Base-by-base conservation (phyloP, 768 basidiomycete genomes). In the Lactarius indigo region DNA sequence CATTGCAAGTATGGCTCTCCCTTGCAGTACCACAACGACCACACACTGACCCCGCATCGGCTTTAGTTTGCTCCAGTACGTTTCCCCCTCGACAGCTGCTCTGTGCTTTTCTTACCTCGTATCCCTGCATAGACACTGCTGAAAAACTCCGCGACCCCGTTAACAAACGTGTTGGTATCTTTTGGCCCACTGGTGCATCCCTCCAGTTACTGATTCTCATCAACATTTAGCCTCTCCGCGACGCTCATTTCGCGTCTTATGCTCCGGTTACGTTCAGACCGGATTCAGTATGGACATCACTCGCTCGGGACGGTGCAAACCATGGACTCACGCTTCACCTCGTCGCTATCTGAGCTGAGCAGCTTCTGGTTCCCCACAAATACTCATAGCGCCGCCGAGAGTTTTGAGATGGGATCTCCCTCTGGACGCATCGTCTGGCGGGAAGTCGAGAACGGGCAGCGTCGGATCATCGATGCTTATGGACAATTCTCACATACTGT, bases 391-490 rank as follows among this genome's bases (percentile, higher is more conserved):
- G n/a, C 30, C 20, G 31, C 15, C 18, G 47, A 31, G 20, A 26
- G n/a, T 20, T 37, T 33, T 57, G 47, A 61, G 26, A 5, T 50
- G 12, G 30, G 52, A 47, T 17, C 20, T 20, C 10, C 30, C 7
- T 30, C 41, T 18, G 39, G 58, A 26, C 39, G 39, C 35, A 26
- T 13, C 37, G 26, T 41, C n/a, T 59, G 9, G 37, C 23, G n/a
- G 59, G 59, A 31, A 28, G 13, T n/a, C 15, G 57, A 69, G 23
- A 86, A 47, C n/a, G 8, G n/a, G 23, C n/a, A 23, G 44, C n/a
- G 20, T 44, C 42, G 42, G 20, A 80, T 65, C 54, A 85, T 77
- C 17, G 20, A 18, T 10, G 28, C 56, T 30, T 31, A 18, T 8
- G 7, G 42, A 42, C 42, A 20, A 20, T 20, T n/a, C 44, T 1